These are phyloP conservation scores for Citrus glauca DNA, from an alignment of 345 rosid species.

Conservation along the genomic window DNA sequence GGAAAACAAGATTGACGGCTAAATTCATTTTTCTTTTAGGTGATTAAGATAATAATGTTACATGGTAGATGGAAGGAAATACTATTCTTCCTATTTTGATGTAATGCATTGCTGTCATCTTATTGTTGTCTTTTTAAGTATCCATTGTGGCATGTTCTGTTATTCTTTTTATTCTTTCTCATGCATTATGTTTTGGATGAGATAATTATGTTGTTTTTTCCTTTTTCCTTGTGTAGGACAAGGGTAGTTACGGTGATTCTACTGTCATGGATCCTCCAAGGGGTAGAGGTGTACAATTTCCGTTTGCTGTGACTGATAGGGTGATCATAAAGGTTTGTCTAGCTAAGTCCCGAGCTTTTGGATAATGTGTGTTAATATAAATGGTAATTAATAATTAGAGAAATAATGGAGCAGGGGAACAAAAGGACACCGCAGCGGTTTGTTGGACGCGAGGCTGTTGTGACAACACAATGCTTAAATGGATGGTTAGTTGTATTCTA, in stretches of 20 bases:
- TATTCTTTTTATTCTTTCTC: neutral
- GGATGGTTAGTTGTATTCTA: slow-evolving; percentile 65
- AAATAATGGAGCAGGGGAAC: slow-evolving; percentile 64
- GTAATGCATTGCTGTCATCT: neutral
- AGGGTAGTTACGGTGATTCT: slow-evolving; percentile 51
- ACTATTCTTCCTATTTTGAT: neutral
- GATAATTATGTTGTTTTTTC: neutral
- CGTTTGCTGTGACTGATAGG: slow-evolving; percentile 79
- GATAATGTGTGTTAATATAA: neutral
- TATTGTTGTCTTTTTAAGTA: neutral
- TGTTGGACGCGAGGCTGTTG: slow-evolving; percentile 92
- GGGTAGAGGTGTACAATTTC: slow-evolving; percentile 82
- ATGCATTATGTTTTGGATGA: neutral
- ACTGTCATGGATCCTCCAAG: slow-evolving; percentile 42
- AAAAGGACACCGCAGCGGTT: slow-evolving; percentile 88
- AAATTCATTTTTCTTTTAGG: neutral
- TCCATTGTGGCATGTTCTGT: neutral
- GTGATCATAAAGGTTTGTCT: slow-evolving; percentile 78
- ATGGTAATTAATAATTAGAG: slow-evolving; percentile 14
- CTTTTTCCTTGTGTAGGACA: slow-evolving; percentile 44
- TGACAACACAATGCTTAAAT: slow-evolving; percentile 90
- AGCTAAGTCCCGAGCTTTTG: neutral
- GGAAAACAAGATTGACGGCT: neutral
- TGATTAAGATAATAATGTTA: neutral
- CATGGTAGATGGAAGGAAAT: neutral